These are phyloP conservation scores for Colletotrichum liaoningense DNA, from an alignment of 2,329 filamentous ascomycete genomes.

Conservation along the genomic window DNA sequence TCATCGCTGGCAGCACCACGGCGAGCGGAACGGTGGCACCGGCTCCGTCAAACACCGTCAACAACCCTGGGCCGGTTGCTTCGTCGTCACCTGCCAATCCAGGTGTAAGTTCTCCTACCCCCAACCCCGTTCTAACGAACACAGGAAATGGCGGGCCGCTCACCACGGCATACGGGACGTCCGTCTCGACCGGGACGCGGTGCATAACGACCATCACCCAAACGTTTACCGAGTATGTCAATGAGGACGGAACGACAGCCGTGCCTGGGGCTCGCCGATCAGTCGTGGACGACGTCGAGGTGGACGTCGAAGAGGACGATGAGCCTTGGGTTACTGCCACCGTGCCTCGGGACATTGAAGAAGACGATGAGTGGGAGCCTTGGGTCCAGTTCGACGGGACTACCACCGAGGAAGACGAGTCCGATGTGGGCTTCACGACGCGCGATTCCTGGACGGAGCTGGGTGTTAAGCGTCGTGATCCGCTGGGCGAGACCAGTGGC, in stretches of 20 bases:
- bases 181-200: constrained; percentile 17
- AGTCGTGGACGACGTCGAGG: neutral
- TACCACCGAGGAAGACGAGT: neutral
- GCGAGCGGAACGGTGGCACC: constrained; percentile 1
- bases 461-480: constrained; percentile 11
- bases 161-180: constrained; percentile 28
- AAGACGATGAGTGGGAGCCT: constrained; percentile 10
- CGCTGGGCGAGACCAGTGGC: neutral
- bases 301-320: neutral
- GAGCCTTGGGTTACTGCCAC: neutral
- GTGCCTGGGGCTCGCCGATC: constrained; percentile 6
- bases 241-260: constrained; percentile 26
- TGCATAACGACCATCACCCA: constrained; percentile 35
- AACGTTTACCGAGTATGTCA: constrained; percentile 34
- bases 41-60: constrained; percentile 1
- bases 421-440: constrained; percentile 2
- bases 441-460: constrained; percentile 13
- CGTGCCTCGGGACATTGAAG: neutral
- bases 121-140: constrained; percentile 29
- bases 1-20: constrained; percentile 16
- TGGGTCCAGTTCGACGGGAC: constrained; percentile 1
- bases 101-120: constrained; percentile 20
- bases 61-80: neutral
- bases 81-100: constrained; percentile 2
- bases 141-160: neutral